A percentile compares a stretch with the other conserved stretches of the same genome.
Conservation (phyloP, 352 stramenopile species). For the Phytophthora niederhauseri region DNA sequence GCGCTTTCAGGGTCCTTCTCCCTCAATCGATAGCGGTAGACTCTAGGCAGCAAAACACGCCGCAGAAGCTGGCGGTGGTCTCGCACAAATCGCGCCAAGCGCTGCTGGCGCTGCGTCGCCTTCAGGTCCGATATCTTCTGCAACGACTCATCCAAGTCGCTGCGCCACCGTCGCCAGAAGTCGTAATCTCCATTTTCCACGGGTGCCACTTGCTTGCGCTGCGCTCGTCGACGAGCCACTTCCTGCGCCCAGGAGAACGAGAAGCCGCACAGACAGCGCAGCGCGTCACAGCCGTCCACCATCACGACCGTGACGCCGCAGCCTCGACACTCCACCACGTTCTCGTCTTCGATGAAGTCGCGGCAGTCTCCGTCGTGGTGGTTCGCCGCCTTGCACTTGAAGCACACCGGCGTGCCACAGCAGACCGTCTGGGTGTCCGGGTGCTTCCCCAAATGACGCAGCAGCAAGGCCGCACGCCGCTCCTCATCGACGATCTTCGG, state of each 20-base stretch:
- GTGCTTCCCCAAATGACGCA: conserved; percentile 51
- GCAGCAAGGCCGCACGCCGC: conserved; percentile 52
- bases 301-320: conserved; percentile 69
- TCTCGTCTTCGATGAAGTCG: conserved; percentile 63
- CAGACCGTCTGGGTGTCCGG: conserved; percentile 56
- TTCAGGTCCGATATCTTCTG: conserved; percentile 38
- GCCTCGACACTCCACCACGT: conserved; percentile 55
- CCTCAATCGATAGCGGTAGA: conserved; percentile 25
- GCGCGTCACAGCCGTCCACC: conserved; percentile 61
- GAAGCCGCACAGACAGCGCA: conserved; percentile 58
- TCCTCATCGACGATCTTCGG: conserved; percentile 57
- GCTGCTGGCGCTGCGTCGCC: conserved; percentile 36
- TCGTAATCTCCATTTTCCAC: conserved; percentile 31
- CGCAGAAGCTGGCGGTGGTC: conserved; percentile 40
- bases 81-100: conserved; percentile 41
- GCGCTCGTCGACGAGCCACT: conserved; percentile 50
- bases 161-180: conserved; percentile 42
- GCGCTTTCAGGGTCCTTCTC: conserved; percentile 14
- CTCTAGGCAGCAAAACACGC: conserved; percentile 29
- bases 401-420: conserved; percentile 52
- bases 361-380: conserved; percentile 56
- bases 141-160: conserved; percentile 23
- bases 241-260: conserved; percentile 59
- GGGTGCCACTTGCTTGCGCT: conserved; percentile 54
- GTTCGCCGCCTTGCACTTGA: conserved; percentile 62